Evolutionary conservation across 1,284 basidiomycete genomes (phyloP).

Genomic region (Anthracocystis setariae): DNA sequence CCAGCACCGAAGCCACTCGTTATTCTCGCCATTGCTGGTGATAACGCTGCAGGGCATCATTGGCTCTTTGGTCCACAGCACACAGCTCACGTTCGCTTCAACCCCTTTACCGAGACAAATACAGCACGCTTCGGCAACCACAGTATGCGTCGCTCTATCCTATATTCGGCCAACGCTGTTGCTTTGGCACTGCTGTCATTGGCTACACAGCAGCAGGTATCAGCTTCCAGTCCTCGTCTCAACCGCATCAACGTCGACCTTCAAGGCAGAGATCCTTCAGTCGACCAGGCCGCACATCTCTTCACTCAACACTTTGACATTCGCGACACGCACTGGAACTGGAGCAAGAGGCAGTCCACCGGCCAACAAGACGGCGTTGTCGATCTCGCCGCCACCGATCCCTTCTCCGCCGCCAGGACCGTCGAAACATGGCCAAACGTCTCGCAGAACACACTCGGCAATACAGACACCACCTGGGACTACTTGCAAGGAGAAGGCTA

Average conservation of each 20-base stretch:
- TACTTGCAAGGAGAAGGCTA: constrained; percentile 39
- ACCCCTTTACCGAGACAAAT: neutral
- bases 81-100: too few species aligned
- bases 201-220: constrained; percentile 11
- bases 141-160: constrained; percentile 14
- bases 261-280: constrained; percentile 5
- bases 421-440: constrained; percentile 37
- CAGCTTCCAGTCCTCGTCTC: constrained; percentile 34
- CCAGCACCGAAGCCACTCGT: neutral
- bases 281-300: constrained; percentile 5
- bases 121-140: too few species aligned
- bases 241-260: constrained; percentile 37
- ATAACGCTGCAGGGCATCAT: neutral
- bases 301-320: too few species aligned
- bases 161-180: constrained; percentile 12
- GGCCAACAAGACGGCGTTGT: constrained; percentile 19
- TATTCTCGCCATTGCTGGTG: neutral
- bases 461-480: constrained; percentile 24
- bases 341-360: constrained; percentile 22
- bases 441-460: constrained; percentile 18
- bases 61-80: too few species aligned
- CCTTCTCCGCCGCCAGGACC: constrained; percentile 21
- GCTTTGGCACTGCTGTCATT: constrained; percentile 24
- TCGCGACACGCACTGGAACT: too few species aligned
- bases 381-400: constrained; percentile 22